Base-by-base conservation (phyloP, 2,329 filamentous ascomycete species). In the Ophiostoma quercus region DNA sequence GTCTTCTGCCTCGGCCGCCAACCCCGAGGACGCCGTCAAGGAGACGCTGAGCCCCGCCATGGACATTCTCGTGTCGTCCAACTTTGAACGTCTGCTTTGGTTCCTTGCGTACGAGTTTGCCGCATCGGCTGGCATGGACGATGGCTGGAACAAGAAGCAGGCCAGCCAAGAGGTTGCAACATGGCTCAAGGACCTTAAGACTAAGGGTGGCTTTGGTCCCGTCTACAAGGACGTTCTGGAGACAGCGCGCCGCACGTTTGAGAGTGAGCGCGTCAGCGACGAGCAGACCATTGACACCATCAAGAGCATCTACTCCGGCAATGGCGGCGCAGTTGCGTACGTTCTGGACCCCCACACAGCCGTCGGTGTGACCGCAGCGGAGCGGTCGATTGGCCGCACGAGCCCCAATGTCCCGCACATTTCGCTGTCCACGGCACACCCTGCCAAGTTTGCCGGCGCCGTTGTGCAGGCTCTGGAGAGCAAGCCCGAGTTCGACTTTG, bases 61-160 rank as follows among this genome's bases (percentile, higher is more conserved):
- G 95, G 95, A 99, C 79, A 98, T 98, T 74, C 84, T 98, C 3
- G 94, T 98, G 14, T 94, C 91, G 32, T 95, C 91, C 78, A 99
- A 99, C 83, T 98, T 99, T 78, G 95, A 99, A 84, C 88, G 95
- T 41, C 84, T 99, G 5, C 84, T 99, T 12, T 98, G 94, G 94
- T 97, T 92, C 83, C 83, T 98, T 37, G 90, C 92, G 1, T 92
- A 92, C 80, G 74, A 74, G 74, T 90, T 88, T 72, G 88, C 87
- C 22, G 77, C 81, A 7, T 82, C 78, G 14, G 83, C 84, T 3
- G 85, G 86, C 67, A 86, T 88, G 84, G 86, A 90, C 75, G 85
- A 88, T 69, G 81, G 84, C 73, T 89, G 85, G 83, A 89, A 86
- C 79, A 87, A 87, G 80, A 88, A 84, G 78, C 86, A 88, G 78